Percentiles rank a stretch among this genome's conserved stretches.
Conservation (phyloP, 345 rosid species). For the Aquilaria yunnanensis region DNA sequence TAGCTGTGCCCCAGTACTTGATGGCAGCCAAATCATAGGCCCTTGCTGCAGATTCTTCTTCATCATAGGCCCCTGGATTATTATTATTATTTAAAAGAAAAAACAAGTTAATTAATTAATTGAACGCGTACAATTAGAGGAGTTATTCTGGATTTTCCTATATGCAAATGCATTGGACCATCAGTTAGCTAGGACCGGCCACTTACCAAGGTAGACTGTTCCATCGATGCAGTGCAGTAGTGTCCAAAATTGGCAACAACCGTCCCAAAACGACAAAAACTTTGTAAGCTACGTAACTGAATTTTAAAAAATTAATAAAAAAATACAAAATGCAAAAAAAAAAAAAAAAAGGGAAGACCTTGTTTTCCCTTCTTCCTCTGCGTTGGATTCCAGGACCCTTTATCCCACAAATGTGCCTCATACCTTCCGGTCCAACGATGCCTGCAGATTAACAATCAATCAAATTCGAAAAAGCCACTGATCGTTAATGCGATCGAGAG, state of each 20-base stretch:
- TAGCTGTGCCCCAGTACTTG: constrained; percentile 33
- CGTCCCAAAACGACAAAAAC: not conserved
- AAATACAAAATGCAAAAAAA: not conserved
- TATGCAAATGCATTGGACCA: not conserved
- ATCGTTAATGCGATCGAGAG: not conserved
- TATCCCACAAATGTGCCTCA: constrained; percentile 47
- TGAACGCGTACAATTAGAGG: no score
- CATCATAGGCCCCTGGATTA: constrained; percentile 31
- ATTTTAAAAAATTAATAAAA: not conserved
- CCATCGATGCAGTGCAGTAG: not conserved
- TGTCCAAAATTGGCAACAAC: not conserved
- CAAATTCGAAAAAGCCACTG: constrained; percentile 1
- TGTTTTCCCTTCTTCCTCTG: constrained; percentile 42
- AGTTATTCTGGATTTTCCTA: no score
- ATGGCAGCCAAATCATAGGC: constrained; percentile 41
- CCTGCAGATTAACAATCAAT: constrained; percentile 4
- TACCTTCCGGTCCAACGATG: constrained; percentile 42
- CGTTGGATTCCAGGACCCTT: constrained; percentile 40
- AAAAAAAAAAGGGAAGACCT: constrained; percentile 4
- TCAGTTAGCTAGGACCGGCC: not conserved
- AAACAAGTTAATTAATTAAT: not conserved
- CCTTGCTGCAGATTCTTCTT: constrained; percentile 42
- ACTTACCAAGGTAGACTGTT: constrained; percentile 35
- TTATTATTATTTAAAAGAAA: constrained; percentile 3
- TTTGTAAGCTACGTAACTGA: no score